Evolutionary conservation across 2,329 filamentous ascomycete species (phyloP), one percentile per base, ranked within the genome.

Genomic region (Claviceps fusiformis): DNA sequence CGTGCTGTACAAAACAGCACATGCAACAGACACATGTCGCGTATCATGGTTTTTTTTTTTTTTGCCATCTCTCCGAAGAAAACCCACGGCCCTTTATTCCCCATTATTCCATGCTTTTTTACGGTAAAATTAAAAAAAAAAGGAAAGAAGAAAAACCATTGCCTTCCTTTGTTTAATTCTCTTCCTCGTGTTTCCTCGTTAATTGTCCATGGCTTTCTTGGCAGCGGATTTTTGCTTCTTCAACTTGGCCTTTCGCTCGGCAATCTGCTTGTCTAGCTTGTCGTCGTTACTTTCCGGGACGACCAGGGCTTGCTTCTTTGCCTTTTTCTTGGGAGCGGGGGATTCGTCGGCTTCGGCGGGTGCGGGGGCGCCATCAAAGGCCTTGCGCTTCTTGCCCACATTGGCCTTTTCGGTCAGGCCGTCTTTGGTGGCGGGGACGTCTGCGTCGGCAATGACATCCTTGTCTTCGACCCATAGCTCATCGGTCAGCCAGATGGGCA

Each of bases 401-500:
- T 83, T 83, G 61, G 79, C 70, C 71, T 78, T 79, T 59, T 76
- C 66, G 6, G 58, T 57, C 69, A 75, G 75, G 62, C 73, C 65
- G 62, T 76, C 76, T 56, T 75, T 48, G 3, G 9, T 13, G 35
- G 35, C 35, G 43, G 43, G 71, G 44, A 77, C 76, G 56, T 76
- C 72, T 43, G 77, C 74, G 59, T 77, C 73, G 41, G 93, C 74
- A 7, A 95, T 82, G 65, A 86, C 81, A 59, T 89, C 84, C 58
- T 82, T 78, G 57, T 85, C 81, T 60, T 93, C 87, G 17, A 85
- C 71, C 90, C 93, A 98, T 60, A 98, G 77, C 76, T 96, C 90
- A 62, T 90, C 86, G 5, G 92, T 87, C 66, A 95, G 74, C 88
- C 90, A 98, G 67, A 98, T 84, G n/a, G 93, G 93, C 65, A 98